phyloP scores from a whole-genome alignment of 768 basidiomycete species.

The Termitomyces sp. region DNA sequence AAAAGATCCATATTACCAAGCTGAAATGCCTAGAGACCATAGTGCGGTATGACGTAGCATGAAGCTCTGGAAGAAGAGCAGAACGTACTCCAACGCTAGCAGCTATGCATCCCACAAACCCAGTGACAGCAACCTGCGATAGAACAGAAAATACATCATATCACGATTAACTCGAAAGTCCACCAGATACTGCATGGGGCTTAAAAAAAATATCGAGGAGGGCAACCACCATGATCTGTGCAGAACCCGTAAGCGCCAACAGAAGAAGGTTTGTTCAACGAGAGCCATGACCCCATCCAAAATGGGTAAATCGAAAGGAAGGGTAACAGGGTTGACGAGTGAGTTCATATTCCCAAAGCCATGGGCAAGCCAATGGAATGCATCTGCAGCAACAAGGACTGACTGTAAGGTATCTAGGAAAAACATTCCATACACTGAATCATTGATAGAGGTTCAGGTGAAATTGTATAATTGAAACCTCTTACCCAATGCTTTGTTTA shows the following conservation, averaged over 20 bases:
- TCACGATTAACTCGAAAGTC: neutral
- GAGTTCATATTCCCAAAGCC: neutral
- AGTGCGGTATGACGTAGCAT: no score
- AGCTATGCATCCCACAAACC: constrained; percentile 5
- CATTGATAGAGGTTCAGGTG: neutral
- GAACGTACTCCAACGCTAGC: constrained; percentile 3
- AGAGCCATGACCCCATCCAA: neutral
- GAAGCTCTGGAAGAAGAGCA: neutral
- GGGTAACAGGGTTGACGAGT: neutral
- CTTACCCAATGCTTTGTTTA: neutral
- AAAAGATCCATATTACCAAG: no score
- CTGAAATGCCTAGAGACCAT: neutral
- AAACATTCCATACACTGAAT: neutral
- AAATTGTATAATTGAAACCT: neutral
- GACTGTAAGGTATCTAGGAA: neutral
- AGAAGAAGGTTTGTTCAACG: neutral
- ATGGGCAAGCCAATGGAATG: neutral
- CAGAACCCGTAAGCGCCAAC: neutral
- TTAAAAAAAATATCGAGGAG: no score
- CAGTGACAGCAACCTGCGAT: neutral
- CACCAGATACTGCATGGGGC: neutral
- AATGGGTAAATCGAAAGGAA: neutral
- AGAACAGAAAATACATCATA: neutral
- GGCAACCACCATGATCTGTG: neutral
- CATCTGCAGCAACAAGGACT: neutral